Evolutionary conservation across 305 asterid genomes (phyloP), one percentile per base, ranked within the genome.

Genomic region (Fraxinus latifolia): DNA sequence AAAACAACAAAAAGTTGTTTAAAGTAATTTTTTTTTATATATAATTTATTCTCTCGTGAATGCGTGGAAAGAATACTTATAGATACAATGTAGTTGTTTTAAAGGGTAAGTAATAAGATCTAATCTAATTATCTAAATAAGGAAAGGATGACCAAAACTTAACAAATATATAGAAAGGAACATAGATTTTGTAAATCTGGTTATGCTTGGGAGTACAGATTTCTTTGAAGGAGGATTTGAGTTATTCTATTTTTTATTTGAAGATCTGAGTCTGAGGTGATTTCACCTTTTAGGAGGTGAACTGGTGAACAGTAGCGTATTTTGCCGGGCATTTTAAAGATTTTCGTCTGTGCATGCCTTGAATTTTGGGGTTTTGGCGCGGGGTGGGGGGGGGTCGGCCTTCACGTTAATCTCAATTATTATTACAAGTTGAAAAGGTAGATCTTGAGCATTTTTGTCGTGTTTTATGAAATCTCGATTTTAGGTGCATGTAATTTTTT

Each of bases 181-280:
- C 78, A 68, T 15, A 82, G 82, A 86, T 71, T 72, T 78, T 67
- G 76, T 36, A 68, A 77, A 84, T 72, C 80, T 74, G 82, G 27
- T 19, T 65, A 23, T 65, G 14, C 75, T 25, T 31, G 74, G 60
- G 36, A 73, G 17, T 65, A 8, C 34, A 65, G 34, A 25, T 65
- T 11, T 4, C 14, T 65, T 25, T 7, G 62, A 50, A 65, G 73
- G n/a, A 65, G 36, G 17, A 12, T 25, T 12, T 65, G 73, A 25
- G 73, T 3, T 62, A 8, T 25, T 68, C 7, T 14, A 12, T 4
- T 68, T 14, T 68, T 23, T 27, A 29, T 11, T 68, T 68, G 75
- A 68, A 68, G 75, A 29, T 68, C 42, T 68, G 75, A 31, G 39
- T 68, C 42, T 68, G 75, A 31, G 39, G 36, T 68, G 75, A 27